Base-by-base conservation (phyloP, 345 rosid species). In the Rhodamnia rubescens region DNA sequence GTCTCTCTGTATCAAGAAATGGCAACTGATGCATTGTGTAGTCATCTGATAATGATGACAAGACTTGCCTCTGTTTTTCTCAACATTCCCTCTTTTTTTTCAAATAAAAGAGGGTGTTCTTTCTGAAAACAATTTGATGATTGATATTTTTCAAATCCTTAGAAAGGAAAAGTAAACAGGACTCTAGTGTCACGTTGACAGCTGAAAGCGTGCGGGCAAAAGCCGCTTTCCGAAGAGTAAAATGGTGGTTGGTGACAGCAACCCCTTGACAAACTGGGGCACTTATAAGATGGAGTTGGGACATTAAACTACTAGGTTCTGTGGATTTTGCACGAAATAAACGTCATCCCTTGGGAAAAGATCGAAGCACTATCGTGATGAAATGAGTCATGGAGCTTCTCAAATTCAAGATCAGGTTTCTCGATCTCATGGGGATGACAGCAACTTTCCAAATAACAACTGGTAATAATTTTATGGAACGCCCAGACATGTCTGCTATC, bases 231-330 rank as follows among this genome's bases (percentile, higher is more conserved):
- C 83, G 20, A 84, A 81, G 58, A 84, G 81, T 11, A 42, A 42
- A 51, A 47, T 59, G 78, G 90, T 74, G 69, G 93, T 75, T 88
- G 88, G 32, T 22, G 90, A 86, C 61, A 50, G 64, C 78, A 84
- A 88, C 85, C 82, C 82, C 82, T 88, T 87, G 89, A 91, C 90
- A 85, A 82, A 57, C 87, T 69, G 4, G 44, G 44, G 78, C 78
- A 55, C 54, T 84, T 51, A 26, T 85, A 53, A 86, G 86, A 56
- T 54, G 82, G 11, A 16, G 87, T 86, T 84, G 83, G 87, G 81
- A 27, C 81, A 58, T 87, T 78, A 88, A 88, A 87, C 85, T 82
- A 87, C 47, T 84, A 29, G 84, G 86, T 82, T 82, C 86, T 40
- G n/a, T 54, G 84, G 86, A 85, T 86, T 58, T 83, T 84, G 90